These are phyloP conservation scores for Phaeodactylum tricornutum DNA, from an alignment of 108 stramenopile genomes.

Conservation along the genomic window DNA sequence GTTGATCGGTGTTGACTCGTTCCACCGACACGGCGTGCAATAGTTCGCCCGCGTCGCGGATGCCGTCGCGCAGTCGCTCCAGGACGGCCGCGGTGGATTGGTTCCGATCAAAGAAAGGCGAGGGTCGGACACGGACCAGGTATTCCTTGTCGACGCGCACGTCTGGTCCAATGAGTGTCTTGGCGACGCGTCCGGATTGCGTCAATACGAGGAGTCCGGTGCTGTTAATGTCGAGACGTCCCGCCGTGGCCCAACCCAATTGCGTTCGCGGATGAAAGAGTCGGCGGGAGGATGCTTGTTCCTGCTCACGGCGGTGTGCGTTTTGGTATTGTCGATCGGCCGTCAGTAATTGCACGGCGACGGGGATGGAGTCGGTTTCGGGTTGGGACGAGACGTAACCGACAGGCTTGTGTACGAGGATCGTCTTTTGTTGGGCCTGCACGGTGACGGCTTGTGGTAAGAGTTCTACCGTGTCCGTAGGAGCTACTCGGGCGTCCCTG, in stretches of 20 bases:
- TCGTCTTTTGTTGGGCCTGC: constrained; percentile 15
- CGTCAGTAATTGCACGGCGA: constrained; percentile 51
- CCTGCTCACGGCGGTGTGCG: neutral
- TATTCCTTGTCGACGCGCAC: constrained; percentile 66
- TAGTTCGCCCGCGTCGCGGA: neutral
- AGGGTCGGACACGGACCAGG: constrained; percentile 39
- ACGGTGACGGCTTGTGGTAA: neutral
- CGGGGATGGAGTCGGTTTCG: constrained; percentile 34
- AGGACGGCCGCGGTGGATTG: neutral
- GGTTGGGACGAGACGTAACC: constrained; percentile 73
- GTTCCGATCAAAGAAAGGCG: constrained; percentile 11
- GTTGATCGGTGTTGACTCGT: constrained; percentile 4
- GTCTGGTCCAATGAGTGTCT: constrained; percentile 38
- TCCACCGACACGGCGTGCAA: constrained; percentile 1
- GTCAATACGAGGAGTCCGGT: constrained; percentile 71
- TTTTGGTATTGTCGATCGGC: constrained; percentile 2
- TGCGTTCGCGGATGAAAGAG: constrained; percentile 8
- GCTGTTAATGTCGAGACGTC: constrained; percentile 61
- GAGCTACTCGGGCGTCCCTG: constrained; percentile 14
- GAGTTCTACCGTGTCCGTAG: constrained; percentile 27
- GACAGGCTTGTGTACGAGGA: constrained; percentile 74
- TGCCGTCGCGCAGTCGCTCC: neutral
- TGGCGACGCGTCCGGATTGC: constrained; percentile 48
- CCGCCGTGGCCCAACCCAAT: constrained; percentile 52
- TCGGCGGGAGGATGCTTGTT: too few species aligned